Base-by-base conservation (phyloP, 176 grass and related monocot species). In the Aegilops speltoides region DNA sequence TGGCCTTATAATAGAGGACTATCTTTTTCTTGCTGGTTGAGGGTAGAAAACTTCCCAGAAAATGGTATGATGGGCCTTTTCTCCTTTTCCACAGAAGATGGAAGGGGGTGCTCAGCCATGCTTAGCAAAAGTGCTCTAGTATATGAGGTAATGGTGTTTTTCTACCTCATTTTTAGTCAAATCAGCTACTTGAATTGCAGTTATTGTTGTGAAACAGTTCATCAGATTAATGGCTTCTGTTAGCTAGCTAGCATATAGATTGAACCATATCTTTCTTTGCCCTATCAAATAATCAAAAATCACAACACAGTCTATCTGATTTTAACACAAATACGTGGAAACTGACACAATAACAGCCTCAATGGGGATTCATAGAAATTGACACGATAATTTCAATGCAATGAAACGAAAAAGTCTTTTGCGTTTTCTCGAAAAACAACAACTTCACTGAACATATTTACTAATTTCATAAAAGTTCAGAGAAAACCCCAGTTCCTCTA, bases 11-110 rank as follows among this genome's bases (percentile, higher is more conserved):
- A 92, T 78, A 97, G 87, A 76, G 94, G 94, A 23, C 86, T 97
- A 70, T 94, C 94, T 34, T 97, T 97, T 80, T 97, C 90, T 64
- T 97, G 92, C 79, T 97, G 94, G 94, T 74, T 97, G 50, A 92
- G 94, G 81, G 88, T 97, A 70, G 94, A 97, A 87, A 93, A 89
- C 80, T 90, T 97, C 38, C 92, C 90, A n/a, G 92, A 97, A 65
- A 92, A 78, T 80, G 92, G 88, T 43, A 93, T 92, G 86, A 94
- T 97, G 92, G 92, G 94, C 11, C 94, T 97, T 85, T 97, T 97
- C 85, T 97, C 94, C 38, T 97, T 97, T 86, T 86, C 82, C 59
- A 97, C 92, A 82, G 92, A 94, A 67, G 80, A 91, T 77, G 88
- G 90, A 87, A 97, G 80, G 71, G 94, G 94, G 8, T 94, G 90